Evolutionary conservation across 2,329 filamentous ascomycete genomes (phyloP), one percentile per base, ranked within the genome.

Genomic region (Chaetomium globosum): DNA sequence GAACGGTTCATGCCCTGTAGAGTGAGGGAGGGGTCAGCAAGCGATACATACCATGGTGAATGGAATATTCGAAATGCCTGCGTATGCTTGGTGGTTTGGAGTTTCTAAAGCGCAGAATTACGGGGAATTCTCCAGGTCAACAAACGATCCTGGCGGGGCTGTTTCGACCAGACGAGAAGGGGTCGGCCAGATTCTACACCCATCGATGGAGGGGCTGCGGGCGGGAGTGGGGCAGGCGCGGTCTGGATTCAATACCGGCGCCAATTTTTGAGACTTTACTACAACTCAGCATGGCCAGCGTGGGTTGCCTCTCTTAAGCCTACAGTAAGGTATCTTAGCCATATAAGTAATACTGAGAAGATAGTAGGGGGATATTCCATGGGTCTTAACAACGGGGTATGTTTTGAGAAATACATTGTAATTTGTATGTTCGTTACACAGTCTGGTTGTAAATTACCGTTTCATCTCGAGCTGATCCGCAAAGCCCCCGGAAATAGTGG

Each of bases 141-240:
- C 21, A 51, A 49, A 39, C 31, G 46, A 21, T 58, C 13, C 43
- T 63, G 49, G 59, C 56, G 54, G 33, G 59, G 48, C 53, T 31
- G 55, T 52, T 61, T 60, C 63, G 46, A 43, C 55, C 54, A 60
- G 53, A 59, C 28, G 43, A 54, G 60, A 58, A 64, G 60, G 43
- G 48, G 64, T 70, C 69, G 55, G 63, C 59, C 54, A 52, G 66
- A 65, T 71, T 71, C 69, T 60, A 68, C 58, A 59, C 46, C 55
- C 21, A 36, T 68, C 67, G 67, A 69, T 68, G 64, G 69, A 64
- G 69, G 68, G 69, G 69, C 59, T 55, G 57, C 36, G 21, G 43
- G 23, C 12, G 6, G 8, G 53, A 30, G 65, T 58, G 65, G 58
- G 58, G 52, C 55, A 58, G 26, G 43, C 36, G 53, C 51, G 65